These are phyloP conservation scores for Aspergillus sp. DNA, from an alignment of 2,329 filamentous ascomycete genomes.

Conservation along the genomic window DNA sequence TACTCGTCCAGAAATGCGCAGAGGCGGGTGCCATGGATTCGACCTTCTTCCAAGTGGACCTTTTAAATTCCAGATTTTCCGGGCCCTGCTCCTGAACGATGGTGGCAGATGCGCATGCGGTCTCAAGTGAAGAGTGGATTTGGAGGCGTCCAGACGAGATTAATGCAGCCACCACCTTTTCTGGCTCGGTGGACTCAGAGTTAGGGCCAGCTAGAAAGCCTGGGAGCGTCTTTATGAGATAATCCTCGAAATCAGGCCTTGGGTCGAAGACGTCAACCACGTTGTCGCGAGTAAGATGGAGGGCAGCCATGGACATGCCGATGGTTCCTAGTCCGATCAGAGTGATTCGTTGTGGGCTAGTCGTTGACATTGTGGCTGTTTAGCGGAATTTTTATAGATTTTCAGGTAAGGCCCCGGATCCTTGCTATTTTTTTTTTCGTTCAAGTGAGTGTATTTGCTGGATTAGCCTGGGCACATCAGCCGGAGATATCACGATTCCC, in stretches of 20 bases:
- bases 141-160: slow-evolving; percentile 18
- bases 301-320: slow-evolving; percentile 56
- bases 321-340: slow-evolving; percentile 49
- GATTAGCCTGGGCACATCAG: neutral
- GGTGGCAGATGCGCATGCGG: slow-evolving; percentile 35
- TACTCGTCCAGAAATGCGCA: slow-evolving; percentile 58
- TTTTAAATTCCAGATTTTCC: slow-evolving; percentile 55
- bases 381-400: too few species aligned
- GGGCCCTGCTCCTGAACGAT: slow-evolving; percentile 63
- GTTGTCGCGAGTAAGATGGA: slow-evolving; percentile 23
- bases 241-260: slow-evolving; percentile 47
- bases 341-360: slow-evolving; percentile 29
- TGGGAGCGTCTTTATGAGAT: slow-evolving; percentile 39
- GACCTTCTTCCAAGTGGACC: slow-evolving; percentile 52
- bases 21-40: slow-evolving; percentile 44
- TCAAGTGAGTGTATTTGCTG: neutral
- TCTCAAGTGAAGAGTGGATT: slow-evolving; percentile 18
- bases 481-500: too few species aligned
- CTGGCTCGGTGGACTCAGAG: neutral
- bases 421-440: neutral
- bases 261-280: slow-evolving; percentile 52
- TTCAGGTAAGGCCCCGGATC: too few species aligned
- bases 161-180: slow-evolving; percentile 7
- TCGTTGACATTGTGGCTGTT: slow-evolving; percentile 11
- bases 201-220: slow-evolving; percentile 1